Conservation (phyloP, 202 grass and related monocot species). For the Zoysia matrella region DNA sequence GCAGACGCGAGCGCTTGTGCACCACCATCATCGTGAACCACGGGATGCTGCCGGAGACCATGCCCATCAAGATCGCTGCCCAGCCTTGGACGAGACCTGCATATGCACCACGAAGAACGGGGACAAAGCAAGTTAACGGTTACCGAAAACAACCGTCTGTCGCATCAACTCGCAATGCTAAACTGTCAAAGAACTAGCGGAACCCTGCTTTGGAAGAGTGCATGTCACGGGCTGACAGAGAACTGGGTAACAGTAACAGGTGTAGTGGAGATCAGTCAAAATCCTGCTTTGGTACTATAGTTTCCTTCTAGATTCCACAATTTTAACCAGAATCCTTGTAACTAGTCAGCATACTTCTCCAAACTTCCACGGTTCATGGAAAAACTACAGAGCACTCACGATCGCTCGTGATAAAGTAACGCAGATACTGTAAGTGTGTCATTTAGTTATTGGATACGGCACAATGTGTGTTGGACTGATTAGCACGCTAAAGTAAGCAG, state of each 20-base stretch:
- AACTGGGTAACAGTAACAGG: not conserved
- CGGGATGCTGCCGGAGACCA: slow-evolving; percentile 80
- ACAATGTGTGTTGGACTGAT: not conserved
- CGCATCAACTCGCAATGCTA: not conserved
- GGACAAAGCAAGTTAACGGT: not conserved
- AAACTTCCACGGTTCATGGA: not conserved
- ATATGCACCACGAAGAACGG: not conserved
- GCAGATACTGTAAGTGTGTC: not conserved
- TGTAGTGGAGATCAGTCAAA: not conserved
- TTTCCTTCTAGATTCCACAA: slow-evolving; percentile 11
- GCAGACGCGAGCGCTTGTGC: slow-evolving; percentile 77
- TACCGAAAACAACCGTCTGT: not conserved
- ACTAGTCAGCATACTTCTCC: not conserved
- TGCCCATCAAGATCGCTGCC: slow-evolving; percentile 87
- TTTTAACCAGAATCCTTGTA: too few relatives aligned
- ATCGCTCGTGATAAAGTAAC: not conserved
- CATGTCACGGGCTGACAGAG: not conserved
- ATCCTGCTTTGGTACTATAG: slow-evolving; percentile 8
- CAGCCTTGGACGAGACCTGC: slow-evolving; percentile 85
- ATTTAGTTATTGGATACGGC: not conserved
- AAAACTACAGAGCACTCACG: slow-evolving; percentile 4
- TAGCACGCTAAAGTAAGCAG: not conserved
- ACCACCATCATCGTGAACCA: slow-evolving; percentile 99
- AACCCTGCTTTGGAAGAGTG: not conserved
- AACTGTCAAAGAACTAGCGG: slow-evolving; percentile 13